Evolutionary conservation across 768 basidiomycete genomes (phyloP), one percentile per base, ranked within the genome.

Genomic region (Phylloporus sp.): DNA sequence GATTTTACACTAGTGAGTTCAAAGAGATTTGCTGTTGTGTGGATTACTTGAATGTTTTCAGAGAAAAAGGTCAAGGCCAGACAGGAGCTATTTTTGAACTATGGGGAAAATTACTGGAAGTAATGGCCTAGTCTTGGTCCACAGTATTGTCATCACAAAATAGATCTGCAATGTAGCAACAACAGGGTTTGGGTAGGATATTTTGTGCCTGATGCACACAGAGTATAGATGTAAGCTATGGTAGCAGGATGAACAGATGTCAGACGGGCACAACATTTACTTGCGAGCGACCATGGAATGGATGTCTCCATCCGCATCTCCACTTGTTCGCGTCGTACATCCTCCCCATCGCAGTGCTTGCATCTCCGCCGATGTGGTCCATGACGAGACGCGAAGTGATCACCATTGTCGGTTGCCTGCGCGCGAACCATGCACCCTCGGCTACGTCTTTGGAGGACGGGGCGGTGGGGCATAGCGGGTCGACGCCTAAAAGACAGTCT

Each of bases 251-350:
- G 15, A 26, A 26, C 14, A 20, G 10, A 29, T 38, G 17, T 60
- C 35, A 53, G 20, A 65, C 51, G 7, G 65, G 58, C 18, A 73
- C 64, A 2, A 75, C 72, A 5, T 59, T 58, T 2, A 69, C 67
- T 34, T 67, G 67, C 11, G 57, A 50, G 17, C 57, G 55, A 23
- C 71, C 71, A 53, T 75, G 71, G 44, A 74, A 73, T 22, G 71
- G 64, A 59, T 73, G 71, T 18, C 71, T 62, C 73, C 71, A 74
- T n/a, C 71, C 67, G 48, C 72, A 75, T 45, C 66, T 62, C 70
- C 71, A 73, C 46, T 70, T 69, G 24, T 69, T 62, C 10, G 49
- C 35, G 26, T 66, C 64, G 10, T 62, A 59, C 4, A 40, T 27
- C 42, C 71, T 68, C 5, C 62, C 57, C 6, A 26, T 34, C 34